These are phyloP conservation scores for Sclerotinia borealis DNA, from an alignment of 2,329 filamentous ascomycete species.

Conservation along the genomic window DNA sequence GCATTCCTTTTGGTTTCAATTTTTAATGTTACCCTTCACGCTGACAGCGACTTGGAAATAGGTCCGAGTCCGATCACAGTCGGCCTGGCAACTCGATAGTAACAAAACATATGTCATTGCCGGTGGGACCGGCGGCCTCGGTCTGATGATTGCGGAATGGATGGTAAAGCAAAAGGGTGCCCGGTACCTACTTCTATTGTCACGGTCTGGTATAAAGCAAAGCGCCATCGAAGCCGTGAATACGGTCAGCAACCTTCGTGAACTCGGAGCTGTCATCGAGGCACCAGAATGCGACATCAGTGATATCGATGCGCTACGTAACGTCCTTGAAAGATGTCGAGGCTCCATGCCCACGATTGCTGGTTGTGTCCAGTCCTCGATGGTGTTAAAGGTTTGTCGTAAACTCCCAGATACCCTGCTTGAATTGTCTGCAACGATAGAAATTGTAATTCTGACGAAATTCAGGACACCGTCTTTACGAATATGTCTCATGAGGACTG, in stretches of 20 bases:
- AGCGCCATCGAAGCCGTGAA: too few species aligned
- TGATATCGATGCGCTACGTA: conserved; percentile 25
- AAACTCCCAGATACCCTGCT: not conserved
- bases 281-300: conserved; percentile 46
- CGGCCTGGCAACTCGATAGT: too few species aligned
- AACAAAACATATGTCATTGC: conserved; percentile 32
- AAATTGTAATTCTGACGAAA: not conserved
- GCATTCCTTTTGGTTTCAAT: conserved; percentile 14
- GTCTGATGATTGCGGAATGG: conserved; percentile 27
- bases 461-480: conserved; percentile 5
- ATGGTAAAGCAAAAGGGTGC: conserved; percentile 28
- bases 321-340: not conserved
- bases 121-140: conserved; percentile 31
- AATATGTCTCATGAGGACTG: conserved; percentile 35
- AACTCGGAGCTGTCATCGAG: conserved; percentile 38
- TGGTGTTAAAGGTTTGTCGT: not conserved
- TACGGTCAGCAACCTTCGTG: conserved; percentile 20
- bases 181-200: conserved; percentile 30
- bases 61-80: too few species aligned
- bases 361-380: not conserved
- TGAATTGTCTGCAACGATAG: too few species aligned
- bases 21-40: conserved; percentile 21
- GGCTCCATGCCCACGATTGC: not conserved
- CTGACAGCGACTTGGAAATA: too few species aligned
- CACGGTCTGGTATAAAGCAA: conserved; percentile 17